Evolutionary conservation across 495 filamentous ascomycete species (phyloP), one percentile per base, ranked within the genome.

Genomic region (Lasiosphaeriaceae sp.): DNA sequence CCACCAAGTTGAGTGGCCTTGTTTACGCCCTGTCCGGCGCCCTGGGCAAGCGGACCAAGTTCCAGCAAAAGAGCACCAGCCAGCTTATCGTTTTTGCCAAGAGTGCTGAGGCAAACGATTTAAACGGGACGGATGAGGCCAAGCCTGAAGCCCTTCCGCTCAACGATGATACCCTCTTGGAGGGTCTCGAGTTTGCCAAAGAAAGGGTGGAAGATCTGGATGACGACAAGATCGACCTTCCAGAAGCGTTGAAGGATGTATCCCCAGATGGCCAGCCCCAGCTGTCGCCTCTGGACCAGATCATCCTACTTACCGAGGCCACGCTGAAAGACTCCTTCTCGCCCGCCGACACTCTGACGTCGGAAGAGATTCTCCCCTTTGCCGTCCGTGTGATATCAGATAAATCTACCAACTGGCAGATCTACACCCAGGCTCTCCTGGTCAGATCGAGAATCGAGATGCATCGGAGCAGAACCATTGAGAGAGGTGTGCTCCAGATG

Each of bases 341-440:
- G 0, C 93, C 94, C 0, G 77, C 84, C 5, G 85, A 97, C 67
- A 88, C 88, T 1, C 77, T 97, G 24, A 97, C 92, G 0, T 81
- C 91, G 20, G 95, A 99, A 67, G 90, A 96, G 70, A 92, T 96
- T 35, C 71, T 92, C 16, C 94, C 94, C 0, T 97, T 91, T 68
- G 95, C 92, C 5, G 86, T 85, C 20, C 84, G 94, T 17, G 95
- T 97, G 0, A 80, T 99, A 19, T 80, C 88, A 16, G 91, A 94
- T 52, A 90, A 92, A 47, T 88, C 88, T 60, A 91, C 90, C 2
- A 97, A 97, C 70, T 99, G 94, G 94, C 95, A 97, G 70, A 86
- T 96, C 20, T 97, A 99, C 67, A 97, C 94, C 0, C 90, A 97
- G 65, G 94, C 89, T 1, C 74, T 99, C 5, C 75, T 97, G 2